Percentiles rank a stretch among this genome's conserved stretches.
These are phyloP conservation scores for Mycena albidolilacea DNA, from an alignment of 768 basidiomycete species.

Conservation along the genomic window DNA sequence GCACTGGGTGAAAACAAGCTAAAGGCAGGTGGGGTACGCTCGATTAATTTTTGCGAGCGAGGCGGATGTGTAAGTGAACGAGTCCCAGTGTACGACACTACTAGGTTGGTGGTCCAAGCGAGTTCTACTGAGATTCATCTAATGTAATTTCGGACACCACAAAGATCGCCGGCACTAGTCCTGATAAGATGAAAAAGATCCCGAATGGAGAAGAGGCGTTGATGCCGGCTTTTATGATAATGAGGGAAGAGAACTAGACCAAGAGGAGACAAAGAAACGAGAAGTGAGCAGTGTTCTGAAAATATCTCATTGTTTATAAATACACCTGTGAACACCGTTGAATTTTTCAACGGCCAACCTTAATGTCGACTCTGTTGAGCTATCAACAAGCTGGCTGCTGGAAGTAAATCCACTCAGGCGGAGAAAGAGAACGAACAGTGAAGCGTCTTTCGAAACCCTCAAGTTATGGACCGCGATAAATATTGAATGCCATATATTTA, in stretches of 20 bases:
- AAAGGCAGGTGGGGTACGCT: too few relatives aligned
- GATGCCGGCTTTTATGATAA: neutral
- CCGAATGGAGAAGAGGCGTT: slow-evolving; percentile 26
- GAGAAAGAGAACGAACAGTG: too few relatives aligned
- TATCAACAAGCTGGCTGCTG: too few relatives aligned
- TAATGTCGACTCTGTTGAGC: neutral
- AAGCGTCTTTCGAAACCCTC: too few relatives aligned
- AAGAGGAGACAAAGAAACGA: neutral
- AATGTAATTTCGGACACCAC: slow-evolving; percentile 15
- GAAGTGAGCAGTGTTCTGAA: neutral
- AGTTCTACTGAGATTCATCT: neutral
- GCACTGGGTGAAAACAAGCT: too few relatives aligned
- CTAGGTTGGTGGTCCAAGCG: slow-evolving; percentile 22
- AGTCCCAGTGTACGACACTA: neutral
- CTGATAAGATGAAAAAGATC: slow-evolving; percentile 33
- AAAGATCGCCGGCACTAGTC: slow-evolving; percentile 28
- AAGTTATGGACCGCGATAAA: neutral
- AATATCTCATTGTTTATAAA: neutral
- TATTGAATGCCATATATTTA: neutral
- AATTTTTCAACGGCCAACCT: neutral
- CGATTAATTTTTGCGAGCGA: neutral
- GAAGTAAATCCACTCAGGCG: too few relatives aligned
- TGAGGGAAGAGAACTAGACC: neutral
- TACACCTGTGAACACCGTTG: neutral
- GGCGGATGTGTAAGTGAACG: neutral